Percentiles rank a stretch among this genome's conserved stretches.
These are phyloP conservation scores for Penicillium daleae DNA, from an alignment of 495 filamentous ascomycete species.

Conservation along the genomic window DNA sequence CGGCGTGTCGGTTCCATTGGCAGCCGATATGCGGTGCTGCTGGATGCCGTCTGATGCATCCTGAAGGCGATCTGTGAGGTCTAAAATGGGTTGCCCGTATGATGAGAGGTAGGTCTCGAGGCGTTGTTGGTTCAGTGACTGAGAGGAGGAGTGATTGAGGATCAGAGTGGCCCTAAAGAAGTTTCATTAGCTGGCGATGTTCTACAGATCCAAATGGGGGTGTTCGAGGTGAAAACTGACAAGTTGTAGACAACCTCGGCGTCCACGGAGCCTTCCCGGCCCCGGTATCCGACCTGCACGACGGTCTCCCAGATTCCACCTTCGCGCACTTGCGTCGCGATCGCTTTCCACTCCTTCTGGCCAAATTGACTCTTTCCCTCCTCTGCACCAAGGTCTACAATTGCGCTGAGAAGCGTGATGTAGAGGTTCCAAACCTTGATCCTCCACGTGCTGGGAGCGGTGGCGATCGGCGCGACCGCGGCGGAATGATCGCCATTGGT, in stretches of 20 bases:
- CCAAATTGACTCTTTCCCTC: slow-evolving; percentile 90
- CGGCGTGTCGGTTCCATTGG: slow-evolving; percentile 72
- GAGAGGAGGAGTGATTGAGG: slow-evolving; percentile 81
- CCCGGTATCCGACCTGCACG: slow-evolving; percentile 80
- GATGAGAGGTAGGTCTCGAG: slow-evolving; percentile 90
- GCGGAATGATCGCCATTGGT: slow-evolving; percentile 38
- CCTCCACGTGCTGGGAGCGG: slow-evolving; percentile 72
- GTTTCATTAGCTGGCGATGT: background rate
- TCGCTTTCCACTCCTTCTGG: slow-evolving; percentile 74
- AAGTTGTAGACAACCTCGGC: slow-evolving; percentile 92
- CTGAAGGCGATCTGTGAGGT: slow-evolving; percentile 63
- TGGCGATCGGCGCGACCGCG: slow-evolving; percentile 67
- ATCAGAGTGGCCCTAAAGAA: slow-evolving; percentile 77
- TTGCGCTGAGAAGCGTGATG: slow-evolving; percentile 86
- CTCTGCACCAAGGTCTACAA: slow-evolving; percentile 84
- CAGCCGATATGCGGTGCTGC: slow-evolving; percentile 37
- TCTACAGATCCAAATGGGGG: no score
- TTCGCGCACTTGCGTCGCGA: slow-evolving; percentile 79
- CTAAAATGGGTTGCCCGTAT: slow-evolving; percentile 67
- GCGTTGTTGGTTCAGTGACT: slow-evolving; percentile 79
- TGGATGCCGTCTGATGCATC: slow-evolving; percentile 33
- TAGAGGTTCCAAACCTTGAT: slow-evolving; percentile 98
- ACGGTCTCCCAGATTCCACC: slow-evolving; percentile 93
- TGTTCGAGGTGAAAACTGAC: slow-evolving; percentile 54
- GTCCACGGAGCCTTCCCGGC: slow-evolving; percentile 86